phyloP scores from a whole-genome alignment of 495 filamentous ascomycete genomes.

The Penicillium riverlandense region DNA sequence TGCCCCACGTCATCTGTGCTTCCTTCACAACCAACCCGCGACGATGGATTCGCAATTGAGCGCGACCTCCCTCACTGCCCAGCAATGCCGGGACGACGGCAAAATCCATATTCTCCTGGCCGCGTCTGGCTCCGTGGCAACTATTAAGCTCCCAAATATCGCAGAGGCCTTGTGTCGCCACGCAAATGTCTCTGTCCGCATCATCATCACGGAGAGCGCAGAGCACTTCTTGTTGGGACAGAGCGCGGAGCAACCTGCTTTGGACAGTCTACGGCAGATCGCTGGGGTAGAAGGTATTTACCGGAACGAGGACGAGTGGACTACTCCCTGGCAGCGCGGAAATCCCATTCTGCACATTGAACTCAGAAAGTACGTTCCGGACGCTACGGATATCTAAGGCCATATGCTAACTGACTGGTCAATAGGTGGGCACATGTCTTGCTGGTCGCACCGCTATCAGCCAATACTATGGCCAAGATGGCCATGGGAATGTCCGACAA shows the following conservation, averaged over 20 bases:
- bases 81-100: conserved; percentile 8
- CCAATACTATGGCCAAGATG: conserved; percentile 28
- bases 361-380: conserved; percentile 27
- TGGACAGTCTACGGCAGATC: conserved; percentile 36
- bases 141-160: conserved; percentile 71
- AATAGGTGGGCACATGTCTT: conserved; percentile 62
- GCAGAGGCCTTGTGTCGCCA: conserved; percentile 44
- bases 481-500: conserved; percentile 50
- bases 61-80: no score
- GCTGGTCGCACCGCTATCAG: conserved; percentile 61
- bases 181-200: conserved; percentile 55
- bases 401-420: no score
- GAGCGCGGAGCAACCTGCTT: conserved; percentile 53
- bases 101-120: conserved; percentile 2
- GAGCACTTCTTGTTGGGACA: conserved; percentile 60
- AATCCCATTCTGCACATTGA: conserved; percentile 64
- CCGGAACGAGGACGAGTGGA: conserved; percentile 66
- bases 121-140: conserved; percentile 54
- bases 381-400: no score
- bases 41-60: no score
- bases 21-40: no score
- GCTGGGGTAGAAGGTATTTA: conserved; percentile 58
- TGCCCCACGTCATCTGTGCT: no score
- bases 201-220: conserved; percentile 60
- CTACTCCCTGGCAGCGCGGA: conserved; percentile 52